A percentile compares a stretch with the other conserved stretches of the same genome.
These are phyloP conservation scores for Misopates orontium DNA, from an alignment of 257 asterid species.

Conservation along the genomic window DNA sequence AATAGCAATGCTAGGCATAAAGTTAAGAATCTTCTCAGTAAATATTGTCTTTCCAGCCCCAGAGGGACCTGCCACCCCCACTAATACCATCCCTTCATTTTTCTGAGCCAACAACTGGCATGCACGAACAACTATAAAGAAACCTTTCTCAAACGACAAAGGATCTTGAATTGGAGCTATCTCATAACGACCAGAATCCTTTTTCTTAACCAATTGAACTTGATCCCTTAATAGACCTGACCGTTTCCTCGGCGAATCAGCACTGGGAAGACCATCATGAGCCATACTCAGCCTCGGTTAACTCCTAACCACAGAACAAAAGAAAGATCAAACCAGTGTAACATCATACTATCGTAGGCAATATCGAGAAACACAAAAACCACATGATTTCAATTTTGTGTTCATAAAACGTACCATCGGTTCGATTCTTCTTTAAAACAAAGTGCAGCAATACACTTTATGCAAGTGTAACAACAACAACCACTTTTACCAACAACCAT, in stretches of 20 bases:
- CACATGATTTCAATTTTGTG: no score
- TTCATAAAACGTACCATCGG: no score
- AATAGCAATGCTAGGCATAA: constrained; percentile 85
- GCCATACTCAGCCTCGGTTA: constrained; percentile 48
- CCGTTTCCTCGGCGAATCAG: constrained; percentile 82
- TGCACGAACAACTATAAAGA: constrained; percentile 80
- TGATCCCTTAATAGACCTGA: constrained; percentile 86
- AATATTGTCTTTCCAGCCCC: constrained; percentile 96
- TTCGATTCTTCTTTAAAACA: no score
- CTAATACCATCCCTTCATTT: constrained; percentile 77
- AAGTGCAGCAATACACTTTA: no score
- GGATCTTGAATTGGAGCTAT: constrained; percentile 76
- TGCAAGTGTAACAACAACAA: no score
- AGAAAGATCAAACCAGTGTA: neutral
- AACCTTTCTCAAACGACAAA: constrained; percentile 92
- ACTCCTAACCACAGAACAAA: constrained; percentile 11
- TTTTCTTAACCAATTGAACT: constrained; percentile 79
- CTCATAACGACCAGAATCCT: constrained; percentile 75
- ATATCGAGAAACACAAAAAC: no score
- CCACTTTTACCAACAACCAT: no score
- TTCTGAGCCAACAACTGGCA: constrained; percentile 91
- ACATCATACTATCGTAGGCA: no score
- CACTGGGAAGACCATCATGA: constrained; percentile 45
- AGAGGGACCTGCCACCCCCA: constrained; percentile 97
- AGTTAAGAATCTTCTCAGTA: constrained; percentile 79